Evolutionary conservation across 441 rosid species (phyloP).

Genomic region (Pelargonium australe): DNA sequence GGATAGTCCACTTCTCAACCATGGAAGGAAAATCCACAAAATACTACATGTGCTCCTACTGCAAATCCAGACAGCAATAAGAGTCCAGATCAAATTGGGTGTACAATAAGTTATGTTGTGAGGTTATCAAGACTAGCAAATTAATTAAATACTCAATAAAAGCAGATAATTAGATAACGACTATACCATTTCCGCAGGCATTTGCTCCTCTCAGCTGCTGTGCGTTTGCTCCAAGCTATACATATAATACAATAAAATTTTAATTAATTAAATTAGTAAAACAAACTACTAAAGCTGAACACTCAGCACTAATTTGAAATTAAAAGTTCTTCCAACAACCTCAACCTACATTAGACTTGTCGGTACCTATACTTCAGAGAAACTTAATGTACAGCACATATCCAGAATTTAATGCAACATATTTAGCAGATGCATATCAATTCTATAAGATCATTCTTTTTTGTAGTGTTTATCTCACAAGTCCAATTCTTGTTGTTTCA

Average conservation of each 20-base stretch:
- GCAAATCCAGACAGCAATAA: too few species aligned
- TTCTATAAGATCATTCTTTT: too few species aligned
- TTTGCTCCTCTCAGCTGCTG: slow-evolving; percentile 85
- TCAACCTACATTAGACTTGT: slow-evolving; percentile 7
- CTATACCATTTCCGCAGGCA: slow-evolving; percentile 65
- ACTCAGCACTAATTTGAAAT: neutral
- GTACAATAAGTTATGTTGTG: neutral
- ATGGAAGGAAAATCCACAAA: neutral
- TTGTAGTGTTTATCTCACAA: too few species aligned
- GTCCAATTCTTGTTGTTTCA: too few species aligned
- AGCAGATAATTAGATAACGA: slow-evolving; percentile 6
- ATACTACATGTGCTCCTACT: neutral
- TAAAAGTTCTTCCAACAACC: slow-evolving; percentile 10
- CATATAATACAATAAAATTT: neutral
- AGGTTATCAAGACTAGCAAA: neutral
- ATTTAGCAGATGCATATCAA: too few species aligned
- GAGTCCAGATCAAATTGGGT: neutral
- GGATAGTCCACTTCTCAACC: too few species aligned
- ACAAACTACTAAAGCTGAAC: slow-evolving; percentile 3
- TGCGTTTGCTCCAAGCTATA: slow-evolving; percentile 84
- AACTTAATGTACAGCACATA: neutral
- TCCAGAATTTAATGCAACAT: too few species aligned
- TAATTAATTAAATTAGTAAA: neutral
- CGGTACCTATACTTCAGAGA: neutral
- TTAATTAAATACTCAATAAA: neutral